These are phyloP conservation scores for Amborella trichopoda DNA, from an alignment of 164 flowering plant species.

Conservation along the genomic window DNA sequence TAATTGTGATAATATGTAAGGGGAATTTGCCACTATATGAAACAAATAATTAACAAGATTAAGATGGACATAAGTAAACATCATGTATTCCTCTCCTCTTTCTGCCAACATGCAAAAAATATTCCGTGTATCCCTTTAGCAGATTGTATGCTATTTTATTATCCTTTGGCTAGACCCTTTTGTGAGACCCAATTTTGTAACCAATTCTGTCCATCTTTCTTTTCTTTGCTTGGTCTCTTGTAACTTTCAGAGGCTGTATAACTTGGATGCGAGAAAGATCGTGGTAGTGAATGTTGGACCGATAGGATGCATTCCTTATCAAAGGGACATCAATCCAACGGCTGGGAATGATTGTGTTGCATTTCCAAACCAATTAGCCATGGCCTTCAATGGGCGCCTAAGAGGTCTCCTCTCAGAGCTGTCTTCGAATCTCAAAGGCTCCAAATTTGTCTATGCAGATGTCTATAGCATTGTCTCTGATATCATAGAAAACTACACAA, in stretches of 20 bases:
- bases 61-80: no score
- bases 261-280: slow-evolving; percentile 21
- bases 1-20: no score
- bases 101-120: no score
- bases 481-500: slow-evolving; percentile 15
- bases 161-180: no score
- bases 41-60: no score
- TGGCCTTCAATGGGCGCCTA: slow-evolving; percentile 15
- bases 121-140: no score
- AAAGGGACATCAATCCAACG: slow-evolving; percentile 9
- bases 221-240: no score
- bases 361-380: slow-evolving; percentile 14
- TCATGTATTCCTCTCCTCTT: no score
- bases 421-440: slow-evolving; percentile 15
- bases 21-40: no score
- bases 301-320: slow-evolving; percentile 26
- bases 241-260: slow-evolving; percentile 21
- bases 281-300: slow-evolving; percentile 17
- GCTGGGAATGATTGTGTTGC: slow-evolving; percentile 12
- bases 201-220: no score
- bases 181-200: no score
- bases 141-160: no score
- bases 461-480: slow-evolving; percentile 14
- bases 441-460: slow-evolving; percentile 19
- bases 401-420: slow-evolving; percentile 8